phyloP scores from a whole-genome alignment of 2,329 filamentous ascomycete species.

The Colletotrichum australisinense region DNA sequence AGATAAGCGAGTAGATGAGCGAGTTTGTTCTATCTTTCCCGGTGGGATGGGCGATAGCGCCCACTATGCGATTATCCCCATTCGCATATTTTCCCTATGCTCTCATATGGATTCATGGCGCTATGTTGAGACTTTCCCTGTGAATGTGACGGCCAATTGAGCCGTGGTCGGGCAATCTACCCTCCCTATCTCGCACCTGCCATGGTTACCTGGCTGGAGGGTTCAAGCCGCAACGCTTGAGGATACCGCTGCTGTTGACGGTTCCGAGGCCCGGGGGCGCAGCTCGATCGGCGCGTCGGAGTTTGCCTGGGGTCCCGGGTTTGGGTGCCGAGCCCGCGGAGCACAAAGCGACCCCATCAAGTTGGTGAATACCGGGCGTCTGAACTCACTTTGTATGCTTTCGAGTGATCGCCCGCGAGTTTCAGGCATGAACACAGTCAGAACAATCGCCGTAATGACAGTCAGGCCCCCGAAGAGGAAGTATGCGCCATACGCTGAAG shows the following conservation, averaged over 20 bases:
- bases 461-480: conserved; percentile 57
- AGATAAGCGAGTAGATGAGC: no score
- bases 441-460: conserved; percentile 48
- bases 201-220: background rate
- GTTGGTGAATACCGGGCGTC: conserved; percentile 27
- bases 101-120: no score
- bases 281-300: background rate
- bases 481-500: conserved; percentile 54
- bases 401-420: conserved; percentile 54
- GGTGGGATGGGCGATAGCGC: no score
- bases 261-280: background rate
- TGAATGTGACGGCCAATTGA: no score
- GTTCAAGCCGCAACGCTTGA: background rate
- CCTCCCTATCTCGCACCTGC: no score
- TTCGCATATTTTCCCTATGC: no score
- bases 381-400: conserved; percentile 59
- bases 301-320: background rate
- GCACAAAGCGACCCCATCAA: background rate
- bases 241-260: background rate
- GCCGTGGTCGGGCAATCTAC: no score
- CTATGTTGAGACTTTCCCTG: no score
- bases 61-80: no score
- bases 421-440: conserved; percentile 54
- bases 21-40: no score
- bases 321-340: background rate